Conservation (phyloP, 495 filamentous ascomycete genomes). For the Penicillium lagena region DNA sequence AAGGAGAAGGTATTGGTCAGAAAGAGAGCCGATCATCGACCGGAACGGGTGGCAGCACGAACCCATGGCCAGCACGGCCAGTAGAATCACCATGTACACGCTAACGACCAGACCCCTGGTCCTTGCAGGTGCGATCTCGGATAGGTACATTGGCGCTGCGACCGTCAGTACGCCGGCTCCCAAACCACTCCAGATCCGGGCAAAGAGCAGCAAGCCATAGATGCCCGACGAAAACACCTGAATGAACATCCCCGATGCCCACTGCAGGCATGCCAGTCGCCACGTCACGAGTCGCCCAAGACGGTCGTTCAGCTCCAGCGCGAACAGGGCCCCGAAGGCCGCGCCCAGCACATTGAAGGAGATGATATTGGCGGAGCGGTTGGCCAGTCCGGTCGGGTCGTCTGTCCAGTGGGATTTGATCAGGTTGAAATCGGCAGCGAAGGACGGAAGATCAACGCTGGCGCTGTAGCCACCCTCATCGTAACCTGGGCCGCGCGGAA, state of each 20-base stretch:
- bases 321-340: constrained; percentile 33
- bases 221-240: constrained; percentile 39
- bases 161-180: constrained; percentile 46
- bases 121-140: constrained; percentile 43
- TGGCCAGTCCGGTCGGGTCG: constrained; percentile 29
- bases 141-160: constrained; percentile 42
- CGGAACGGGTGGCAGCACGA: constrained; percentile 4
- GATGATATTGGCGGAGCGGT: constrained; percentile 38
- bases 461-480: constrained; percentile 44
- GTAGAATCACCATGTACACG: constrained; percentile 42
- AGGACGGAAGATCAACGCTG: constrained; percentile 32
- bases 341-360: constrained; percentile 41
- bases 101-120: constrained; percentile 45
- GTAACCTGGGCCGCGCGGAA: constrained; percentile 25
- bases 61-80: constrained; percentile 34
- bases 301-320: constrained; percentile 35
- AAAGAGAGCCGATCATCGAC: too few species aligned
- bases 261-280: constrained; percentile 33
- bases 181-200: constrained; percentile 38
- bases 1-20: neutral
- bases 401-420: constrained; percentile 26
- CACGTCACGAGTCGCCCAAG: constrained; percentile 33
- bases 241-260: constrained; percentile 35
- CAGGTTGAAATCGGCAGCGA: constrained; percentile 35
- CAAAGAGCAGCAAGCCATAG: constrained; percentile 39